phyloP scores from a whole-genome alignment of 768 basidiomycete species.

The Pseudohyphozyma bogoriensis region DNA sequence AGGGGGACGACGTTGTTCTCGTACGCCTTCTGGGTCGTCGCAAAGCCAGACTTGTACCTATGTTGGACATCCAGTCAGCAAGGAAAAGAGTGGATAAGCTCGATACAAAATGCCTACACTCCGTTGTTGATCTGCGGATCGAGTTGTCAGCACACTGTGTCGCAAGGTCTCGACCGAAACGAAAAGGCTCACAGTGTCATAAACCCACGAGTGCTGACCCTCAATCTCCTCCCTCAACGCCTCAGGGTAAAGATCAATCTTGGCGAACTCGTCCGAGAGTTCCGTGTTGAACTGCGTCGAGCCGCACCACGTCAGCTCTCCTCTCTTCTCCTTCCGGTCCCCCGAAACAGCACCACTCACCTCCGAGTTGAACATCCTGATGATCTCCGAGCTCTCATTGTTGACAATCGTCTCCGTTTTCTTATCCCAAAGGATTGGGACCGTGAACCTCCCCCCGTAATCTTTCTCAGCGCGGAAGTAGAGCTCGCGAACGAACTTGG shows the following conservation, averaged over 20 bases:
- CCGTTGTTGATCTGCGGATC: constrained; percentile 41
- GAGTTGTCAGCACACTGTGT: constrained; percentile 20
- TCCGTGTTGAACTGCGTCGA: constrained; percentile 57
- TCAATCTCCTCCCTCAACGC: constrained; percentile 67
- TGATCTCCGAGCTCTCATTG: constrained; percentile 63
- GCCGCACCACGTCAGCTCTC: constrained; percentile 22
- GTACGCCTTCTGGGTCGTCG: constrained; percentile 69
- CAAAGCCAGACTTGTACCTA: constrained; percentile 88
- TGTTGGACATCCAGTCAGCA: constrained; percentile 46
- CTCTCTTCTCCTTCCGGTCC: no score
- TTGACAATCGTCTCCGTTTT: constrained; percentile 69
- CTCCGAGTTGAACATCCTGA: constrained; percentile 71
- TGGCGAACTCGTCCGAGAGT: constrained; percentile 50
- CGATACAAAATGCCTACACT: no score
- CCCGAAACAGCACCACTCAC: background rate
- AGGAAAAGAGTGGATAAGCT: background rate
- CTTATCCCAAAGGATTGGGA: constrained; percentile 89
- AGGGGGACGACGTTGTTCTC: constrained; percentile 61
- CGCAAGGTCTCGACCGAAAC: no score
- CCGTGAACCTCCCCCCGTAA: constrained; percentile 61
- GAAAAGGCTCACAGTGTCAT: constrained; percentile 56
- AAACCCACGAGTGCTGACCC: constrained; percentile 67
- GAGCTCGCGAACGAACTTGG: constrained; percentile 65
- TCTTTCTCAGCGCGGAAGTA: constrained; percentile 66
- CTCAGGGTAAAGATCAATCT: constrained; percentile 64